Conservation (phyloP, 768 basidiomycete genomes). For the Phaeotremella skinneri region DNA sequence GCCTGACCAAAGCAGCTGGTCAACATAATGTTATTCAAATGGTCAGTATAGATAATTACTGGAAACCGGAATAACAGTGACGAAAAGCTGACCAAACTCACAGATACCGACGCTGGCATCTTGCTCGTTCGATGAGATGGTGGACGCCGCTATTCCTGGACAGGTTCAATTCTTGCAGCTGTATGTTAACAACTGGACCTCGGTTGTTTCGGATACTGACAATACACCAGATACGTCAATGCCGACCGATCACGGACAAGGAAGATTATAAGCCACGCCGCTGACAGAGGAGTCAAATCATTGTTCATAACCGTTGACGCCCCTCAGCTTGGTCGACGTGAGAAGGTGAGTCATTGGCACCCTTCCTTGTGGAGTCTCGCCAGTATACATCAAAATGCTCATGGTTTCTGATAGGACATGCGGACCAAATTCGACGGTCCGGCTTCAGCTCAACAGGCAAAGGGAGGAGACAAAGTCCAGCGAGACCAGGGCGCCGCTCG, state of each 20-base stretch:
- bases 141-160: conserved; percentile 75
- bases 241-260: conserved; percentile 80
- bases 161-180: conserved; percentile 86
- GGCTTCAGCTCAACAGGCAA: conserved; percentile 53
- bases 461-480: conserved; percentile 60
- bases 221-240: conserved; percentile 74
- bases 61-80: too few species aligned
- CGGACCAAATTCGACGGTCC: conserved; percentile 90
- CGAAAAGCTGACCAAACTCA: not conserved
- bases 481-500: conserved; percentile 87
- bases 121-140: conserved; percentile 91
- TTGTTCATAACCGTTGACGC: conserved; percentile 98
- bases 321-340: conserved; percentile 87
- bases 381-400: not conserved
- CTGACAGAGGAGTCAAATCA: conserved; percentile 82
- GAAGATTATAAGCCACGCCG: conserved; percentile 84
- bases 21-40: conserved; percentile 74
- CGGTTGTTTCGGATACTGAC: not conserved
- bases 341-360: conserved; percentile 59
- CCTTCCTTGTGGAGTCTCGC: too few species aligned
- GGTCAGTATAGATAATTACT: conserved; percentile 53
- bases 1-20: conserved; percentile 81
- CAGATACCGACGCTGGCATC: conserved; percentile 94
- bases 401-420: conserved; percentile 66
- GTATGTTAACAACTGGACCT: conserved; percentile 54